Conservation (phyloP, 2,329 filamentous ascomycete genomes). For the Epichloe sp. region DNA sequence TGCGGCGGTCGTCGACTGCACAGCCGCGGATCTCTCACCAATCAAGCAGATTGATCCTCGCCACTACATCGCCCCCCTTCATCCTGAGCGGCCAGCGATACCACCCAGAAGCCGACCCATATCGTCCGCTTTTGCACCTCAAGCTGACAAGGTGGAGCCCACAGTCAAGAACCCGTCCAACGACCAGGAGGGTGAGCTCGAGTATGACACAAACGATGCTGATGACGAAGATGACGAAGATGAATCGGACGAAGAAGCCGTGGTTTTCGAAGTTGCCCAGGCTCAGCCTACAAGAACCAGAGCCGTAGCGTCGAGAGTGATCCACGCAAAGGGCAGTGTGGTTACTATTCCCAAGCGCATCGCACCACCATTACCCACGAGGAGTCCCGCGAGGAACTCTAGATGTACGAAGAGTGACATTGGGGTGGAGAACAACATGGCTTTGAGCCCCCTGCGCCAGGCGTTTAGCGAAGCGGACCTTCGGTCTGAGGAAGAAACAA, state of each 20-base stretch:
- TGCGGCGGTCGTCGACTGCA: slow-evolving; percentile 43
- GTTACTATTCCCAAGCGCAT: slow-evolving; percentile 75
- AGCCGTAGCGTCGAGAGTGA: slow-evolving; percentile 49
- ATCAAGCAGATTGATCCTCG: slow-evolving; percentile 30
- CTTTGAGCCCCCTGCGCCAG: slow-evolving; percentile 37
- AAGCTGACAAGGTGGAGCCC: slow-evolving; percentile 14
- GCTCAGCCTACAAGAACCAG: slow-evolving; percentile 41
- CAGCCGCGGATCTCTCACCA: slow-evolving; percentile 41
- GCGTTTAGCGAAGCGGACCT: slow-evolving; percentile 28
- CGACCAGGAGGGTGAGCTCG: slow-evolving; percentile 11
- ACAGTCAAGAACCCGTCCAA: slow-evolving; percentile 14
- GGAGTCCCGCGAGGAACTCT: slow-evolving; percentile 57
- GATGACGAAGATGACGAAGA: slow-evolving; percentile 35
- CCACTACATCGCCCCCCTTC: slow-evolving; percentile 19
- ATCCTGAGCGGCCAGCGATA: slow-evolving; percentile 4
- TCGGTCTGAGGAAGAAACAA: slow-evolving; percentile 11
- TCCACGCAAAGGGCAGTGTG: slow-evolving; percentile 61
- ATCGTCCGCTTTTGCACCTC: not conserved
- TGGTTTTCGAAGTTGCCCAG: slow-evolving; percentile 56
- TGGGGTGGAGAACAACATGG: slow-evolving; percentile 43
- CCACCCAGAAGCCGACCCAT: slow-evolving; percentile 4
- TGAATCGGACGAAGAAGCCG: slow-evolving; percentile 42
- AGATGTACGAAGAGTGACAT: slow-evolving; percentile 37
- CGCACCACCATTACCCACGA: slow-evolving; percentile 62
- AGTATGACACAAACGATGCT: slow-evolving; percentile 15